Evolutionary conservation across 2,329 filamentous ascomycete genomes (phyloP).

Genomic region (Tolypocladium inflatum): DNA sequence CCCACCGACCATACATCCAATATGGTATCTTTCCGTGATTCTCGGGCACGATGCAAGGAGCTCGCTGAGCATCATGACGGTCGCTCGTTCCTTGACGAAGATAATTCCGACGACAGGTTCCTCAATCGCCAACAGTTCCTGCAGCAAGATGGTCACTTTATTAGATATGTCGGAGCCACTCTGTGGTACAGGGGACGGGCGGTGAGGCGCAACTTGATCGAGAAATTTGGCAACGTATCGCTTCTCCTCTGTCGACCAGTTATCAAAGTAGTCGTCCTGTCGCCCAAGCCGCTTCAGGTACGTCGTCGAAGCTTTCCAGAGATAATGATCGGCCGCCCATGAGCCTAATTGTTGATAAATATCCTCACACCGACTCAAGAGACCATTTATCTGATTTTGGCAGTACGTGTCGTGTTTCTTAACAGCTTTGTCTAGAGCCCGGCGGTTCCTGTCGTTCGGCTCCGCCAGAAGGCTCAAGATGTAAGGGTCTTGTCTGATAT

Average conservation of each 20-base stretch:
- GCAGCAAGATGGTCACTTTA: slow-evolving; percentile 48
- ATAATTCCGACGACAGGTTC: slow-evolving; percentile 48
- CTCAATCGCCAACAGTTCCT: slow-evolving; percentile 34
- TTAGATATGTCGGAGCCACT: slow-evolving; percentile 32
- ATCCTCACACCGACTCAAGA: slow-evolving; percentile 39
- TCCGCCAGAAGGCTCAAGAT: slow-evolving; percentile 36
- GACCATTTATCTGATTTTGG: slow-evolving; percentile 44
- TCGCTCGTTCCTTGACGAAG: slow-evolving; percentile 56
- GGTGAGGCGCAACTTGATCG: slow-evolving; percentile 16
- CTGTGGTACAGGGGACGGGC: slow-evolving; percentile 7
- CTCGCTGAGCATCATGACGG: slow-evolving; percentile 49
- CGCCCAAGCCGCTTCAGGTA: slow-evolving; percentile 16
- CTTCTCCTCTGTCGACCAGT: slow-evolving; percentile 41
- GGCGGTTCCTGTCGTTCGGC: slow-evolving; percentile 28
- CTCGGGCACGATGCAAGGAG: slow-evolving; percentile 44
- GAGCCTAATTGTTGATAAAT: slow-evolving; percentile 51
- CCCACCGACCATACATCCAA: slow-evolving; percentile 47
- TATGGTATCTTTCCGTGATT: slow-evolving; percentile 33
- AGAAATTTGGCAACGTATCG: slow-evolving; percentile 44
- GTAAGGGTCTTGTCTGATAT: slow-evolving; percentile 53
- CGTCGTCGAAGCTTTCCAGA: slow-evolving; percentile 36
- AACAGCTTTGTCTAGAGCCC: slow-evolving; percentile 27
- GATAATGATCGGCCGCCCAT: slow-evolving; percentile 62
- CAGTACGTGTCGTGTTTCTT: slow-evolving; percentile 39
- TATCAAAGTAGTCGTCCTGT: slow-evolving; percentile 18